phyloP scores from a whole-genome alignment of 805 yeast genomes.

The Candida taoyuanica region DNA sequence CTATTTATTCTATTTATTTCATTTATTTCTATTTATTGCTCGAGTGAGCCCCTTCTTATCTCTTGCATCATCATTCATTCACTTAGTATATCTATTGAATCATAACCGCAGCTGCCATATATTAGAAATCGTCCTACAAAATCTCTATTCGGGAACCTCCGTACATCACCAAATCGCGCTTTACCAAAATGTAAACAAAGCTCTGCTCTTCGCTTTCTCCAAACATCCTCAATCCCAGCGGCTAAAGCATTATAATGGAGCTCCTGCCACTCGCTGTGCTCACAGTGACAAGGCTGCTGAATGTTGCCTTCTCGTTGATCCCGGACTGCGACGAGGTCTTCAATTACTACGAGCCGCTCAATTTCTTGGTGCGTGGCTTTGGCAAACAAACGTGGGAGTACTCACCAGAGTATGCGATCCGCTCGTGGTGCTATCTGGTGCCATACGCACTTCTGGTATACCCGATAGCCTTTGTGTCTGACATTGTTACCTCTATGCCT shows the following conservation, averaged over 20 bases:
- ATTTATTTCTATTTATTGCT: too few species aligned
- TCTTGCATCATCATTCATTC: too few species aligned
- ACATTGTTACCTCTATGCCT: conserved; percentile 6
- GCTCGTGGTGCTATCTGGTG: conserved; percentile 77
- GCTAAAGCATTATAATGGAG: conserved; percentile 1
- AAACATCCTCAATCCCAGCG: neutral
- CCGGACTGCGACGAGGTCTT: conserved; percentile 91
- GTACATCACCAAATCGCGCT: neutral
- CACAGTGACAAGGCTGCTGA: conserved; percentile 29
- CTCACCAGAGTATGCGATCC: conserved; percentile 80
- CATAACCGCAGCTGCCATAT: too few species aligned
- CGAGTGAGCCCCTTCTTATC: too few species aligned
- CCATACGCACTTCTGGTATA: conserved; percentile 32
- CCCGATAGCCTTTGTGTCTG: conserved; percentile 15
- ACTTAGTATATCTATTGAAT: too few species aligned
- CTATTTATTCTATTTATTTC: too few species aligned
- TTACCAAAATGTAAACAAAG: neutral
- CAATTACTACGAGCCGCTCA: conserved; percentile 94
- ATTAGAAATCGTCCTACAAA: too few species aligned
- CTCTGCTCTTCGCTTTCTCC: neutral
- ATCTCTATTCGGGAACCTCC: too few species aligned
- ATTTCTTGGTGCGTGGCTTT: conserved; percentile 68
- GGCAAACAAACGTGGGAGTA: conserved; percentile 98
- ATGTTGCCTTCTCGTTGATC: conserved; percentile 58
- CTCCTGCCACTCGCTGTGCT: conserved; percentile 18